phyloP scores from a whole-genome alignment of 139 green algal species.

The Trebouxia sp. region DNA sequence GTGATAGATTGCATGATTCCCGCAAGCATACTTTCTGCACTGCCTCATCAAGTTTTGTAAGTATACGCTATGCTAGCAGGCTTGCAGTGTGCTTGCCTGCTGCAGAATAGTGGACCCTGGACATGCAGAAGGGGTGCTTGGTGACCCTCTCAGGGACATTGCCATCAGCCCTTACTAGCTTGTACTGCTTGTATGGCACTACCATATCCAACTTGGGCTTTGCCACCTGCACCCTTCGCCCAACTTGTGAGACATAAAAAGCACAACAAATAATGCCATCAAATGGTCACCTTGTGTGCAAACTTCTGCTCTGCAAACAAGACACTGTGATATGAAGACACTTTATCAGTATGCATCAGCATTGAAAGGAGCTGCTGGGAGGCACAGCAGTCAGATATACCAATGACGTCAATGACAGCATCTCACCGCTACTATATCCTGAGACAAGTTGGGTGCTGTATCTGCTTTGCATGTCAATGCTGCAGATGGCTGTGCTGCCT shows the following conservation, averaged over 20 bases:
- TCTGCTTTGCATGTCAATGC: too few species aligned
- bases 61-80: too few species aligned
- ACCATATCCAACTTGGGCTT: slow-evolving; percentile 59
- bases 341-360: too few species aligned
- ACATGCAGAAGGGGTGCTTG: slow-evolving; percentile 81
- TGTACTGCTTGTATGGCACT: slow-evolving; percentile 73
- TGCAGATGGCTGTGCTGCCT: not conserved
- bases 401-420: too few species aligned
- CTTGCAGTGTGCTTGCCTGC: not conserved
- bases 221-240: slow-evolving; percentile 25
- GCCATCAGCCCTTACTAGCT: slow-evolving; percentile 57
- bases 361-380: too few species aligned
- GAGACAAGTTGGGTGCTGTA: too few species aligned
- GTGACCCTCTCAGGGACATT: slow-evolving; percentile 51
- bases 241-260: not conserved
- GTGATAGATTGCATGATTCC: too few species aligned
- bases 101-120: slow-evolving; percentile 61
- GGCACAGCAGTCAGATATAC: too few species aligned
- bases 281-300: not conserved
- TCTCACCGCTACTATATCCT: too few species aligned
- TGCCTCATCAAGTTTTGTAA: too few species aligned
- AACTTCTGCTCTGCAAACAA: not conserved
- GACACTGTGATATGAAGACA: too few species aligned
- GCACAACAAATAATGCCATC: not conserved
- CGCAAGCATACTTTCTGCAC: too few species aligned